Conservation (phyloP, 2,329 filamentous ascomycete genomes). For the Colletotrichum incanum region DNA sequence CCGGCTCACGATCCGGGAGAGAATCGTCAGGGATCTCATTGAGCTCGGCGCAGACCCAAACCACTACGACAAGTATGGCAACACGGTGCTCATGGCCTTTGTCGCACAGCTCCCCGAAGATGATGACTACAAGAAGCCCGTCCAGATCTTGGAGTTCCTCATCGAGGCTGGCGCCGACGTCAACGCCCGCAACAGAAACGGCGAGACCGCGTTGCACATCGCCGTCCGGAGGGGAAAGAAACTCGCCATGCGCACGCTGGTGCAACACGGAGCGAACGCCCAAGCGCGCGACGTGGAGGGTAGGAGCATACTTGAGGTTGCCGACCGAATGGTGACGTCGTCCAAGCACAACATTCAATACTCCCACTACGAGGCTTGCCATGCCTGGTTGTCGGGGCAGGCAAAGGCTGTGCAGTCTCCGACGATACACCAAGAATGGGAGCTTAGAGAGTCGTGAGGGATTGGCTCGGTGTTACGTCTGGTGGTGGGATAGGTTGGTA, state of each 20-base stretch:
- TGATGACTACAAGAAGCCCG: constrained; percentile 64
- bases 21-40: constrained; percentile 52
- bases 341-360: constrained; percentile 54
- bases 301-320: constrained; percentile 61
- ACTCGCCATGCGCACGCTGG: constrained; percentile 64
- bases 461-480: not conserved
- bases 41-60: constrained; percentile 62
- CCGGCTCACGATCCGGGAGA: constrained; percentile 49
- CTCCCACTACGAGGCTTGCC: constrained; percentile 62
- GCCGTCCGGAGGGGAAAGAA: constrained; percentile 69
- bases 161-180: constrained; percentile 60
- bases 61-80: constrained; percentile 67
- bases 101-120: constrained; percentile 65
- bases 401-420: constrained; percentile 57
- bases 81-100: constrained; percentile 72
- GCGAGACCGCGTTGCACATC: constrained; percentile 70
- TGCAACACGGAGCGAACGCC: constrained; percentile 64
- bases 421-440: constrained; percentile 60
- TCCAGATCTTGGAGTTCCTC: constrained; percentile 61
- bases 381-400: constrained; percentile 61
- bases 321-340: constrained; percentile 58
- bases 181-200: constrained; percentile 66
- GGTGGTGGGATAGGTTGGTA: not conserved
- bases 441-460: constrained; percentile 10
- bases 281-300: constrained; percentile 62